A percentile compares a stretch with the other conserved stretches of the same genome.
Conservation (phyloP, 192 early-diverging fungal species). For the Oehlia diaphana region DNA sequence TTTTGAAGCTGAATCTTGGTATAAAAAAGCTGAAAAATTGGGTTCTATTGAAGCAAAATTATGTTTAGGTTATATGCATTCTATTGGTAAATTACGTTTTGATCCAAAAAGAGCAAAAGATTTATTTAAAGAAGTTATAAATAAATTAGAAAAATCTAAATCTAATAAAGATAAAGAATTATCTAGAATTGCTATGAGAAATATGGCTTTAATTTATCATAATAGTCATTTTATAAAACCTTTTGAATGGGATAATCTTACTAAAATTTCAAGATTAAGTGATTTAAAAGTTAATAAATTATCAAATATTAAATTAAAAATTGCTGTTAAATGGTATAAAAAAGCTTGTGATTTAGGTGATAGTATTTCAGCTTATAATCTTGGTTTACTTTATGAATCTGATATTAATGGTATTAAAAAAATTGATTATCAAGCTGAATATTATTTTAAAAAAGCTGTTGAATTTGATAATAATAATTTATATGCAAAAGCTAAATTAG, state of each 20-base stretch:
- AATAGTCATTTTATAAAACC: background rate
- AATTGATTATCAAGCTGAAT: background rate
- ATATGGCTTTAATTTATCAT: background rate
- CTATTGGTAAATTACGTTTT: background rate
- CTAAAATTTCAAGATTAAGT: background rate
- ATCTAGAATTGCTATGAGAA: background rate
- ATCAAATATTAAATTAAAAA: background rate
- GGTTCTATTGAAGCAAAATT: background rate
- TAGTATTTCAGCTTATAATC: background rate
- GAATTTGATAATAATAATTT: background rate
- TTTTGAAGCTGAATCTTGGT: background rate
- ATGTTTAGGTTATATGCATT: background rate
- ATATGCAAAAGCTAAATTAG: too few species aligned
- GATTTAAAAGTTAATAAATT: background rate
- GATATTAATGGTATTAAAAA: background rate
- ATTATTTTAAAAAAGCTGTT: background rate
- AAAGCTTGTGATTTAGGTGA: background rate
- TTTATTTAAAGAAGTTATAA: background rate
- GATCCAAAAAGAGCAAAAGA: background rate
- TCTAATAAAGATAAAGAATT: background rate
- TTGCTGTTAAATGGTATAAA: background rate
- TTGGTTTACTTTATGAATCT: background rate
- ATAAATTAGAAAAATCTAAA: background rate
- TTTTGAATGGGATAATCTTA: background rate
- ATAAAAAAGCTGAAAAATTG: background rate